Conservation (phyloP, 148 eudicot species). For the Simmondsia chinensis region DNA sequence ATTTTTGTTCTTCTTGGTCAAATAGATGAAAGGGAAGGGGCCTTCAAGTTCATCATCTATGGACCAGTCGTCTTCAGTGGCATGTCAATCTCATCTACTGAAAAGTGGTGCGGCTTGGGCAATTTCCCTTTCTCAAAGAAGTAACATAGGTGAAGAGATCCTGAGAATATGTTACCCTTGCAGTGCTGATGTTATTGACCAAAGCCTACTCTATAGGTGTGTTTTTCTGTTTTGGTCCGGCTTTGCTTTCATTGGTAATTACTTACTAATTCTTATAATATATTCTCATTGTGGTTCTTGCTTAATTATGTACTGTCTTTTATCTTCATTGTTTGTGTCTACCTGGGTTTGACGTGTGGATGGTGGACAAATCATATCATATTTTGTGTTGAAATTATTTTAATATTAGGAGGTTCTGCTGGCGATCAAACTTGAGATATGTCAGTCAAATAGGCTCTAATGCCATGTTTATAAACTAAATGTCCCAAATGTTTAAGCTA, state of each 20-base stretch:
- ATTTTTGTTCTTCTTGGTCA: constrained; percentile 5
- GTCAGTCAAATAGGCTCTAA: too few relatives aligned
- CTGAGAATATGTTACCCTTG: constrained; percentile 43
- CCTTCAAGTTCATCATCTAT: constrained; percentile 24
- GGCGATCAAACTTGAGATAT: too few relatives aligned
- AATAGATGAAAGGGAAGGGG: constrained; percentile 35
- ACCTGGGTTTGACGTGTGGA: too few relatives aligned
- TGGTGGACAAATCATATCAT: too few relatives aligned
- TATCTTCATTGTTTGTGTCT: too few relatives aligned
- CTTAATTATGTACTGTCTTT: too few relatives aligned
- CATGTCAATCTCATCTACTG: constrained; percentile 33
- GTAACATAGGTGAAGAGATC: constrained; percentile 46
- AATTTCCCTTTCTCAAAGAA: constrained; percentile 63
- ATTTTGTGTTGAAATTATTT: too few relatives aligned
- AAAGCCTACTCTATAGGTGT: constrained; percentile 63
- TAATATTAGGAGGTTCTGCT: too few relatives aligned
- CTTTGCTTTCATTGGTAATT: background rate
- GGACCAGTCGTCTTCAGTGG: constrained; percentile 16
- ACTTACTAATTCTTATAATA: too few relatives aligned
- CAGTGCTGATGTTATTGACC: constrained; percentile 27
- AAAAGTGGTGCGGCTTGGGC: constrained; percentile 79
- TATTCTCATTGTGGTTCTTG: too few relatives aligned
- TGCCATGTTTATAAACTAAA: too few relatives aligned
- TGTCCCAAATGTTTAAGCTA: too few relatives aligned
- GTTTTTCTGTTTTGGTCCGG: constrained; percentile 1